Base-by-base conservation (phyloP, 164 flowering plant genomes). In the Dillenia suffruticosa region DNA sequence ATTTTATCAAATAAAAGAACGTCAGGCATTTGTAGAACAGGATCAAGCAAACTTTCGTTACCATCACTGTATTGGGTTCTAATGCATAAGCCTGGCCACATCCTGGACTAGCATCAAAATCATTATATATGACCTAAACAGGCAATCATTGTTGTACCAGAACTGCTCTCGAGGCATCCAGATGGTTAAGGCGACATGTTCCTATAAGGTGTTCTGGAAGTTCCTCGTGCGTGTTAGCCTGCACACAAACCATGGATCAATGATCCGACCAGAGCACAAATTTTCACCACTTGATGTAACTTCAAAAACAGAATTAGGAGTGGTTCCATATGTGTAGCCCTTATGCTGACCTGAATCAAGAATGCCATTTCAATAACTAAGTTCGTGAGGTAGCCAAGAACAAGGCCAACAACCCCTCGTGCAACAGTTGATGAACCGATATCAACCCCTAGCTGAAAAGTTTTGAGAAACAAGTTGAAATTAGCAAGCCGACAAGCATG, bases 311-410 rank as follows among this genome's bases (percentile, higher is more conserved):
- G 40, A 32, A 32, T 32, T 26, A 26, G 5, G 26, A 32, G 5
- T 32, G 7, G 6, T 32, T 32, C 40, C 40, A 32, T 32, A 32
- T 32, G 40, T 32, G 40, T 57, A 12, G 61, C 65, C 12, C 48
- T 16, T 55, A 66, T 77, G 87, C 98, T 69, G 76, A 88, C 98
- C 96, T 92, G 96, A 65, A 94, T 81, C 64, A 94, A 55, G 70
- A 94, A 91, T 54, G 97, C 97, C 96, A 94, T 79, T 76, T 94
- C 99, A 49, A 88, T 76, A 17, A 94, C 94, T 69, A 94, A 77
- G 59, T 94, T 88, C 70, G 75, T 94, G 11, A 94, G 77, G 74
- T 94, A 91, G 16, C 99, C 97, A 49, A 89, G 89, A 70, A 92
- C 97, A 64, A 95, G 90, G 68, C 77, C 85, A 47, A 79, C 87